Percentiles rank a stretch among this genome's conserved stretches.
These are phyloP conservation scores for Lecanosticta acicola DNA, from an alignment of 2,329 filamentous ascomycete genomes.

Conservation along the genomic window DNA sequence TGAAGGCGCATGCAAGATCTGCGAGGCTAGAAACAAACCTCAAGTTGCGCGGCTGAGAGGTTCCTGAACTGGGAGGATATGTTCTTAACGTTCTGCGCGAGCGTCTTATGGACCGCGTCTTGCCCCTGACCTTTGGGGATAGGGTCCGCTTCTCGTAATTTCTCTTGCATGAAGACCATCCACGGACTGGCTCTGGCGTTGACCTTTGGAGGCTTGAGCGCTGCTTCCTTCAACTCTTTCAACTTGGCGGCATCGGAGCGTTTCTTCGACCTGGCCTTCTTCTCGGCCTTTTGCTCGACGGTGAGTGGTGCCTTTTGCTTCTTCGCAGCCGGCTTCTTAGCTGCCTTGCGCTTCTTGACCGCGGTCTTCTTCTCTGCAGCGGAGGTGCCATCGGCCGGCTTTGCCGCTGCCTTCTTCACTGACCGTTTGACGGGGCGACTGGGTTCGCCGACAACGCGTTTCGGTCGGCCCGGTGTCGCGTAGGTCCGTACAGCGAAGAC, in stretches of 20 bases:
- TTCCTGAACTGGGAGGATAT: slow-evolving; percentile 43
- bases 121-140: not conserved
- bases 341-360: slow-evolving; percentile 17
- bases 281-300: slow-evolving; percentile 18
- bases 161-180: slow-evolving; percentile 29
- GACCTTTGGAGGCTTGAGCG: slow-evolving; percentile 34
- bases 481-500: slow-evolving; percentile 19
- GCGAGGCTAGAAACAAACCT: slow-evolving; percentile 33
- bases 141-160: slow-evolving; percentile 1
- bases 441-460: slow-evolving; percentile 30
- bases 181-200: slow-evolving; percentile 18
- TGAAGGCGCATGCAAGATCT: slow-evolving; percentile 1
- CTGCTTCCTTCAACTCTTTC: slow-evolving; percentile 33
- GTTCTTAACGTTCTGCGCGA: slow-evolving; percentile 35
- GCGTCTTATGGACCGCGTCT: slow-evolving; percentile 19
- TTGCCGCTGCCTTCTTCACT: slow-evolving; percentile 24
- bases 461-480: slow-evolving; percentile 29
- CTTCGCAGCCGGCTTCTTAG: slow-evolving; percentile 25
- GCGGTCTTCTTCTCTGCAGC: slow-evolving; percentile 22
- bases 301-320: slow-evolving; percentile 17
- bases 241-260: slow-evolving; percentile 27
- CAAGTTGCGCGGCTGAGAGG: slow-evolving; percentile 40
- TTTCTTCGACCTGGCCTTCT: slow-evolving; percentile 9
- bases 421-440: slow-evolving; percentile 28
- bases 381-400: slow-evolving; percentile 14